A percentile compares a stretch with the other conserved stretches of the same genome.
These are phyloP conservation scores for Exophiala spinifera DNA, from an alignment of 2,329 filamentous ascomycete species.

Conservation along the genomic window DNA sequence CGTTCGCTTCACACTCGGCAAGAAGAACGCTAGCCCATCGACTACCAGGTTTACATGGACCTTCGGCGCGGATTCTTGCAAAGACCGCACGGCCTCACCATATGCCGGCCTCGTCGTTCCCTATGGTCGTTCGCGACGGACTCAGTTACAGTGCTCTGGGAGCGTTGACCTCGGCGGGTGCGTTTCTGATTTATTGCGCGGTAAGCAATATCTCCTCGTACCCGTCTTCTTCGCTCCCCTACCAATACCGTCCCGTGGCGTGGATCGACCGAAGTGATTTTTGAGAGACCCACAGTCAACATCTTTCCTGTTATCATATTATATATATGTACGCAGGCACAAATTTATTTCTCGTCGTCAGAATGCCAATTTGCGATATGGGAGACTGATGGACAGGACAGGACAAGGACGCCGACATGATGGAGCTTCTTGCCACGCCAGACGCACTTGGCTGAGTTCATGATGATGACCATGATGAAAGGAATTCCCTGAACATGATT, in stretches of 20 bases:
- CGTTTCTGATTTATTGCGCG: slow-evolving; percentile 24
- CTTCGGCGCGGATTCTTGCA: slow-evolving; percentile 21
- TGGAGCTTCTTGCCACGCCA: slow-evolving; percentile 3
- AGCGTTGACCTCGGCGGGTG: slow-evolving; percentile 19
- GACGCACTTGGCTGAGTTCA: neutral
- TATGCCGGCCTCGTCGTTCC: slow-evolving; percentile 1
- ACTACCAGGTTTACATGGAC: slow-evolving; percentile 11
- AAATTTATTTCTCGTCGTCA: neutral
- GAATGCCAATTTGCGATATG: neutral
- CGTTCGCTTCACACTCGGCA: slow-evolving; percentile 10
- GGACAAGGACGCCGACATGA: slow-evolving; percentile 15
- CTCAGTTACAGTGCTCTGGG: slow-evolving; percentile 21
- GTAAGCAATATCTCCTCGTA: slow-evolving; percentile 25
- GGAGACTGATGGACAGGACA: slow-evolving; percentile 5
- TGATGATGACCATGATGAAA: neutral
- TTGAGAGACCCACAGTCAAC: slow-evolving; percentile 7
- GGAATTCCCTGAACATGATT: too few species aligned
- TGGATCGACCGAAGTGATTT: slow-evolving; percentile 24
- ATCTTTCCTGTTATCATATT: neutral
- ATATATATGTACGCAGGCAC: too few species aligned
- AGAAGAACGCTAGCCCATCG: neutral
- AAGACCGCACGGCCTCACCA: slow-evolving; percentile 13
- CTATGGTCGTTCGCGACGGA: slow-evolving; percentile 16
- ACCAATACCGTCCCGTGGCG: slow-evolving; percentile 17
- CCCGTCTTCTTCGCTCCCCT: slow-evolving; percentile 12